Conservation (phyloP, 768 basidiomycete species). For the Calocybe indica region DNA sequence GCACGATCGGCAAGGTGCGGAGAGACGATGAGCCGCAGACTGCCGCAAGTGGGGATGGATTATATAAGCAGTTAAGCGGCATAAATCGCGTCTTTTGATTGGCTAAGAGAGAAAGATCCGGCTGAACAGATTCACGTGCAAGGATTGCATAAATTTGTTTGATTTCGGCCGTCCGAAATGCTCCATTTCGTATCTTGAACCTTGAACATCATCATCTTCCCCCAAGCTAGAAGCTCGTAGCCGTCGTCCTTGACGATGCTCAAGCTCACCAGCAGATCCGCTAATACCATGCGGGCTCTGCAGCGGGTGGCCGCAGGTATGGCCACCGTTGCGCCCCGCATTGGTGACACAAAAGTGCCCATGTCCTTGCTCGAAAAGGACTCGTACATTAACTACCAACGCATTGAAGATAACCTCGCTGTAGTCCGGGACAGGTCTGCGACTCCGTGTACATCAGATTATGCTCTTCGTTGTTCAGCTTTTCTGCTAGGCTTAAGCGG, state of each 20-base stretch:
- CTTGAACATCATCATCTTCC: conserved; percentile 13
- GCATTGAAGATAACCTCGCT: conserved; percentile 95
- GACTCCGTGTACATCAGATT: not conserved
- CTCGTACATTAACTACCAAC: conserved; percentile 89
- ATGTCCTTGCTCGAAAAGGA: conserved; percentile 84
- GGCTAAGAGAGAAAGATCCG: conserved; percentile 15
- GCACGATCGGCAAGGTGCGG: conserved; percentile 16
- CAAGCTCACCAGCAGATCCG: conserved; percentile 48
- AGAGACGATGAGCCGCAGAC: conserved; percentile 6
- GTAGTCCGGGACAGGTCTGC: conserved; percentile 75
- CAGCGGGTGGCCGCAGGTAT: conserved; percentile 59
- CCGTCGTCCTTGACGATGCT: conserved; percentile 51
- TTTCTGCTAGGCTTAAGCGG: conserved; percentile 61
- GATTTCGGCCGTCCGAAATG: conserved; percentile 26
- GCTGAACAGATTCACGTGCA: conserved; percentile 32
- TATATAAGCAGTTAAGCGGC: conserved; percentile 7
- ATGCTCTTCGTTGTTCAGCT: conserved; percentile 4
- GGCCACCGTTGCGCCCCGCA: conserved; percentile 76
- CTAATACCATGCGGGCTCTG: conserved; percentile 45
- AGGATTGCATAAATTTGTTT: conserved; percentile 32
- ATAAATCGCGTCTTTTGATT: conserved; percentile 25
- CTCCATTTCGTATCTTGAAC: conserved; percentile 14
- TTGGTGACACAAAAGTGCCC: conserved; percentile 85
- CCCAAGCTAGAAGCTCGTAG: conserved; percentile 17
- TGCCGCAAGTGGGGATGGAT: conserved; percentile 6